A percentile compares a stretch with the other conserved stretches of the same genome.
phyloP scores from a whole-genome alignment of 768 basidiomycete genomes.

The Hygrophoropsis aurantiaca region DNA sequence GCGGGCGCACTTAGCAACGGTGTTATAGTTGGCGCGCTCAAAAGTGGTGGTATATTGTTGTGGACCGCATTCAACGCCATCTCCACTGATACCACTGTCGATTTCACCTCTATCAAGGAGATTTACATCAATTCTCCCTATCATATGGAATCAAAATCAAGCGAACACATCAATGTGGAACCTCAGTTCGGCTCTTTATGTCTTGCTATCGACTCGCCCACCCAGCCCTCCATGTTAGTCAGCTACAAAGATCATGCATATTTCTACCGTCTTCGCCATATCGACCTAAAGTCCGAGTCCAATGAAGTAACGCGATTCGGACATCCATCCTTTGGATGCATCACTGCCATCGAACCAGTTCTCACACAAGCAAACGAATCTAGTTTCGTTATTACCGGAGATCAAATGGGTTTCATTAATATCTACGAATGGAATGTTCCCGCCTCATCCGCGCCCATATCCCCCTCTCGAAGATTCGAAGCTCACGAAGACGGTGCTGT shows the following conservation, averaged over 20 bases:
- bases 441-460: constrained; percentile 13
- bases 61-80: constrained; percentile 47
- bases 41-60: constrained; percentile 57
- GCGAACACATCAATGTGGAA: neutral
- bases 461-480: constrained; percentile 51
- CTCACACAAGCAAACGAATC: constrained; percentile 38
- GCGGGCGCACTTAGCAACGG: constrained; percentile 42
- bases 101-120: constrained; percentile 19
- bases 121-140: constrained; percentile 39
- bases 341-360: constrained; percentile 49
- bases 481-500: constrained; percentile 66
- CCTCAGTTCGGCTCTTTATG: constrained; percentile 9
- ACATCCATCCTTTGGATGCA: constrained; percentile 47
- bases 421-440: constrained; percentile 52
- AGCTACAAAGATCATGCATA: constrained; percentile 48
- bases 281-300: constrained; percentile 30
- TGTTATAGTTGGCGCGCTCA: constrained; percentile 48
- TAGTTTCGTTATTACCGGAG: constrained; percentile 62
- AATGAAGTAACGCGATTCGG: constrained; percentile 47
- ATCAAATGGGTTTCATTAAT: constrained; percentile 61
- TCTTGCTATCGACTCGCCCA: constrained; percentile 10
- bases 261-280: constrained; percentile 52
- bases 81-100: neutral
- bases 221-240: constrained; percentile 41
- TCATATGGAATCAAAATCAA: constrained; percentile 8